These are phyloP conservation scores for Torrubiella hemipterigena DNA, from an alignment of 2,329 filamentous ascomycete genomes.

Conservation along the genomic window DNA sequence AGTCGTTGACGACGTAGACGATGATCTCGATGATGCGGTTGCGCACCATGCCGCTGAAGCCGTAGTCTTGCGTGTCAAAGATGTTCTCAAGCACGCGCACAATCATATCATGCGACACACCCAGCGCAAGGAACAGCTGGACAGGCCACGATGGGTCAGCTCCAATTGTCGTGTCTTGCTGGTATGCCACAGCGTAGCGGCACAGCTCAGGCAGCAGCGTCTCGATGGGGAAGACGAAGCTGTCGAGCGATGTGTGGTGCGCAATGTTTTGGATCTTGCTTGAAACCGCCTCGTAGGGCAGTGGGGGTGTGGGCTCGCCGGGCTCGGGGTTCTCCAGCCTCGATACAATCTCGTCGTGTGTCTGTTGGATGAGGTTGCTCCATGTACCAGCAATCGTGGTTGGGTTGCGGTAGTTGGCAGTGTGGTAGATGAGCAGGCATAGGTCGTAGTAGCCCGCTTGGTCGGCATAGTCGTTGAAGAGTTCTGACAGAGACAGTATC, in stretches of 20 bases:
- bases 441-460: constrained; percentile 89
- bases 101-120: constrained; percentile 44
- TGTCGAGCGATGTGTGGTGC: constrained; percentile 51
- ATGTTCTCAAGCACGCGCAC: constrained; percentile 43
- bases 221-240: constrained; percentile 53
- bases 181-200: constrained; percentile 45
- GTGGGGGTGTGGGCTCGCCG: constrained; percentile 25
- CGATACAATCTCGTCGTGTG: constrained; percentile 45
- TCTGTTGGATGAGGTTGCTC: constrained; percentile 66
- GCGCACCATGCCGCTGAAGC: constrained; percentile 39
- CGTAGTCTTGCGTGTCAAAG: constrained; percentile 46
- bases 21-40: constrained; percentile 44
- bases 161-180: constrained; percentile 44
- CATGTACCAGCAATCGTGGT: constrained; percentile 77
- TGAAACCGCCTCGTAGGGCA: constrained; percentile 61
- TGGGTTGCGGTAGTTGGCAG: constrained; percentile 80
- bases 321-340: constrained; percentile 28
- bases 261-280: constrained; percentile 52
- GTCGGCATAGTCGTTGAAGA: constrained; percentile 90
- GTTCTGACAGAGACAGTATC: constrained; percentile 62
- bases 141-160: constrained; percentile 47
- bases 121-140: constrained; percentile 41
- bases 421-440: constrained; percentile 83
- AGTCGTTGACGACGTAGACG: constrained; percentile 32
- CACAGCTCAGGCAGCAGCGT: constrained; percentile 51